Evolutionary conservation across 139 green algal genomes (phyloP), one percentile per base, ranked within the genome.

Genomic region (Micromonas pusilla): DNA sequence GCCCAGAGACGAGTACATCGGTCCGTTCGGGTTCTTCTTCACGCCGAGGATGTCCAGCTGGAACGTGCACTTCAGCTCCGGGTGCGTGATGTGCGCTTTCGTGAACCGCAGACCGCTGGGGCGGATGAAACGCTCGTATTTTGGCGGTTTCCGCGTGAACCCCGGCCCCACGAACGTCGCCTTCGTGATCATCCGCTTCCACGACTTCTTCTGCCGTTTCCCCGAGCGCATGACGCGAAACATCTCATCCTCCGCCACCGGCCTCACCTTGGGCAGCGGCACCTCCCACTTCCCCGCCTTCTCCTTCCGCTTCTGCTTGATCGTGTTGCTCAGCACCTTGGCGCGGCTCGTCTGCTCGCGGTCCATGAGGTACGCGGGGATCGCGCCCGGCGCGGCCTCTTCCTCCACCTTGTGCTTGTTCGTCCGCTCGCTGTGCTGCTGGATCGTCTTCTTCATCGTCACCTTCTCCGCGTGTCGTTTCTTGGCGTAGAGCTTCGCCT

Each of bases 221-320:
- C 85, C 85, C 20, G 86, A 91, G 26, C 89, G 89, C 23, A 99
- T 79, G 57, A 99, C 96, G 80, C 92, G 93, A 89, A 99, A 99
- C 94, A 99, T 97, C 84, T 99, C 96, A 57, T 99, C 92, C 86
- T 99, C 96, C 5, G 96, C 92, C 3, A 99, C 89, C 19, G 96
- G 94, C 5, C 95, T 88, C 30, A 97, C 92, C 90, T 99, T 97
- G 26, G 95, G 95, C 75, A 99, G 84, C 3, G 95, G 95, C 77
- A 99, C 95, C 83, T 99, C 95, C 95, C 95, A 99, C 85, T 98
- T 99, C 70, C 95, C 95, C 9, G 95, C 95, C 90, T 99, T 99
- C 83, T 99, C 93, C 82, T 99, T 99, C 3, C 95, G 86, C 84
- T 99, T 99, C 85, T 99, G 95, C 90, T 99, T 99, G 83, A 99